Base-by-base conservation (phyloP, 352 stramenopile species). In the Phytophthora agathidicida region DNA sequence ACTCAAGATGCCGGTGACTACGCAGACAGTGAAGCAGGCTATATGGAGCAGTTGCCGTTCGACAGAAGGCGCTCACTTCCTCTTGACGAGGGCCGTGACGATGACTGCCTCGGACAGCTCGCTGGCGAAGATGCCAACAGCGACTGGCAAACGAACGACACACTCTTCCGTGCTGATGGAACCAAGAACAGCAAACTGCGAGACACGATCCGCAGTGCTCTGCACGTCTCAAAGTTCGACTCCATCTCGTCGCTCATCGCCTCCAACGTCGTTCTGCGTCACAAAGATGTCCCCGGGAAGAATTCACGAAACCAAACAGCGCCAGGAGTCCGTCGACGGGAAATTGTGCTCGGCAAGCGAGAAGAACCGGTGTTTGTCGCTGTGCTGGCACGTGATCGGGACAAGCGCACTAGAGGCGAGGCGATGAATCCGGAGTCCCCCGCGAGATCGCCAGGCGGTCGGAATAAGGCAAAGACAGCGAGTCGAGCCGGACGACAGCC, bases 221-320 rank as follows among this genome's bases (percentile, higher is more conserved):
- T 97, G 4, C 80, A 88, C 24, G 75, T 93, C 3, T 95, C 86
- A 20, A 93, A 94, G 63, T 97, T 97, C 56, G 91, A 97, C 68
- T 97, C 88, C 1, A 82, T 97, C 17, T 93, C 89, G 16, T 90
- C 91, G 10, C 76, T 96, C 2, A 73, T 96, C 9, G 86, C 89
- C 1, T 89, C 79, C 14, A 90, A 90, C 33, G 77, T 91, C 8
- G 61, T 90, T 7, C 60, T 95, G 3, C 70, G 81, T 5, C 80
- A 69, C 27, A 91, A 86, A 47, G 59, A 62, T 9, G 37, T 67
- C n/a, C 66, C 64, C 50, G 56, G 53, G 5, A 59, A 55, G 1
- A 24, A 14, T 5, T 43, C 62, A 22, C 54, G 26, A 13, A 63
- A 61, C 42, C 60, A 64, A 23, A 55, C 8, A 28, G 48, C 33